Base-by-base conservation (phyloP, 805 yeast species). In the Teunomyces cretensis region DNA sequence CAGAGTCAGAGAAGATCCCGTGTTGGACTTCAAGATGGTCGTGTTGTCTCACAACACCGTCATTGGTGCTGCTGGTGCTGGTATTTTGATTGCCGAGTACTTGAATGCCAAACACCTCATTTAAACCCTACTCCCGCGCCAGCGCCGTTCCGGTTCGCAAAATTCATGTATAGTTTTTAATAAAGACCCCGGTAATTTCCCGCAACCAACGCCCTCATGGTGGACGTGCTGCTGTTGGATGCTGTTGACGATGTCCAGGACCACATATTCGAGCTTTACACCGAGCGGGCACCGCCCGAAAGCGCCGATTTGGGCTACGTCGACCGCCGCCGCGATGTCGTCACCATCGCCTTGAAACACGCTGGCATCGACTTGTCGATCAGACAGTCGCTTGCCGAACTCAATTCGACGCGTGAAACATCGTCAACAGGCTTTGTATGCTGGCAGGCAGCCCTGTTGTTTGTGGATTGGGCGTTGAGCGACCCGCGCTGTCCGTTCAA, bases 31-130 rank as follows among this genome's bases (percentile, higher is more conserved):
- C 75, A 94, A 94, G 74, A 92, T 94, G 91, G 97, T 94, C 44
- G 94, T 90, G n/a, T 75, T 94, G 54, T 91, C 97, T 22, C 99
- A 94, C 70, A 94, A 94, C 78, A 94, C 99, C 44, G 80, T 94
- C 58, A 88, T 94, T 55, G 99, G 99, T 62, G 99, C 99, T 61
- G 99, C 99, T 19, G 99, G 99, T 65, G 86, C 97, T 7, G 99
- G 99, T 67, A 78, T 94, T 49, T 81, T 94, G 67, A 94, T 94
- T 64, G 99, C 96, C 43, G 99, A 94, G 74, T 76, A 90, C 44
- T 76, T 94, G 57, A 68, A 79, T 48, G 91, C 91, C 48, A 90
- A 86, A 72, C 77, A 80, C 49, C 68, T 88, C 54, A 77, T 92
- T 51, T 90, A 78, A 45, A 17, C 24, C n/a, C 35, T 17, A 42